Conservation (phyloP, 257 asterid genomes). For the Nicotiana undulata region DNA sequence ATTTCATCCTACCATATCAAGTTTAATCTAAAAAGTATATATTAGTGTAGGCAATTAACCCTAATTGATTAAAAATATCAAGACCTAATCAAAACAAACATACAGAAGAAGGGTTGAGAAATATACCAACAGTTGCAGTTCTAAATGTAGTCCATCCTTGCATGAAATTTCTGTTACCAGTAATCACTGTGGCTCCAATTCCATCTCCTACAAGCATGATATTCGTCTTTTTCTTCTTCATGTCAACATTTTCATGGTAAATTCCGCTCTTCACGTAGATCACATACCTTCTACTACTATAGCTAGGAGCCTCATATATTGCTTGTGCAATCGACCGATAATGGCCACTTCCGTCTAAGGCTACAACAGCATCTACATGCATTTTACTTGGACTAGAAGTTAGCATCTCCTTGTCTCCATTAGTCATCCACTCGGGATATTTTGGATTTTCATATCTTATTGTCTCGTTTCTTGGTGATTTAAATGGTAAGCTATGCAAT, state of each 20-base stretch:
- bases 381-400: conserved; percentile 33
- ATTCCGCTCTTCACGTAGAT: conserved; percentile 85
- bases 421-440: conserved; percentile 74
- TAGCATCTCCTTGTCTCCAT: conserved; percentile 52
- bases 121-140: conserved; percentile 81
- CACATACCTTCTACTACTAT: conserved; percentile 65
- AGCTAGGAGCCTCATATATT: conserved; percentile 55
- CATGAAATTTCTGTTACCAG: conserved; percentile 77
- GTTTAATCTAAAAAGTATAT: no score
- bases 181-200: conserved; percentile 60
- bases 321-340: conserved; percentile 66
- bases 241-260: conserved; percentile 71
- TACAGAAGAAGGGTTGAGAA: not conserved
- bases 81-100: not conserved
- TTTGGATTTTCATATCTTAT: not conserved
- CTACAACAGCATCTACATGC: conserved; percentile 67
- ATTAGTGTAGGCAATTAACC: no score
- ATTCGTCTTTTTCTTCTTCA: conserved; percentile 85
- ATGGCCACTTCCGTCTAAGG: conserved; percentile 67
- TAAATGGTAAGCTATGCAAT: conserved; percentile 52
- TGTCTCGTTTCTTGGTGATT: conserved; percentile 25
- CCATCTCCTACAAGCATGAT: conserved; percentile 95
- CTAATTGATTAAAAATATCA: no score
- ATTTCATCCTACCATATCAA: no score
- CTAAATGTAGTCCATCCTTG: conserved; percentile 98